A percentile compares a stretch with the other conserved stretches of the same genome.
These are phyloP conservation scores for Quercus agrifolia DNA, from an alignment of 306 rosid species.

Conservation along the genomic window DNA sequence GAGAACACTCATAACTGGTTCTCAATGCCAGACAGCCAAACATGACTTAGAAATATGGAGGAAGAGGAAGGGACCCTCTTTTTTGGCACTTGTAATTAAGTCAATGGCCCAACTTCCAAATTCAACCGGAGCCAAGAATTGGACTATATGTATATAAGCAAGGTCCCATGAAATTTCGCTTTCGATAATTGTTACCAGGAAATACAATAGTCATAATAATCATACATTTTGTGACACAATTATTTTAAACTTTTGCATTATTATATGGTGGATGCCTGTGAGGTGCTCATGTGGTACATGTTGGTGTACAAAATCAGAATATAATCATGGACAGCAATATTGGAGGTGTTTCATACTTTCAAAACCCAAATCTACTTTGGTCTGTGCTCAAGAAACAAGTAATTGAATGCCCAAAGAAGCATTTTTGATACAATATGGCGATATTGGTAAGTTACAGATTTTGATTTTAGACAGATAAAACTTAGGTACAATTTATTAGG, in stretches of 20 bases:
- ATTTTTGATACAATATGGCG: too few species aligned
- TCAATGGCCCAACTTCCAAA: slow-evolving; percentile 1
- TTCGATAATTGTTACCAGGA: background rate
- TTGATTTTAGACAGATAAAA: background rate
- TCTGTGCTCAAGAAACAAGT: background rate
- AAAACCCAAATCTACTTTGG: background rate
- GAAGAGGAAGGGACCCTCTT: slow-evolving; percentile 5
- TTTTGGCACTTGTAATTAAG: slow-evolving; percentile 4
- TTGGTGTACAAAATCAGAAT: background rate
- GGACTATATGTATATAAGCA: background rate
- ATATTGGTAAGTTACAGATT: background rate
- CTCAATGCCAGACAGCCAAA: background rate
- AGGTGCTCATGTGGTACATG: background rate
- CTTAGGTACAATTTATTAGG: too few species aligned
- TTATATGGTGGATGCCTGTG: background rate
- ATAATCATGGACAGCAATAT: slow-evolving; percentile 3
- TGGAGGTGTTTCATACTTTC: background rate
- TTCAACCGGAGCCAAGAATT: background rate
- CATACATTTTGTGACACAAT: background rate
- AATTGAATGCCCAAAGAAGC: background rate
- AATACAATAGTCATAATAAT: background rate
- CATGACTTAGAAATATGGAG: background rate
- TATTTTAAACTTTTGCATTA: background rate
- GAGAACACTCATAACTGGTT: background rate
- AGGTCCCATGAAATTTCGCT: slow-evolving; percentile 6